Evolutionary conservation across 495 filamentous ascomycete species (phyloP).

Genomic region (Penicillium salamii): DNA sequence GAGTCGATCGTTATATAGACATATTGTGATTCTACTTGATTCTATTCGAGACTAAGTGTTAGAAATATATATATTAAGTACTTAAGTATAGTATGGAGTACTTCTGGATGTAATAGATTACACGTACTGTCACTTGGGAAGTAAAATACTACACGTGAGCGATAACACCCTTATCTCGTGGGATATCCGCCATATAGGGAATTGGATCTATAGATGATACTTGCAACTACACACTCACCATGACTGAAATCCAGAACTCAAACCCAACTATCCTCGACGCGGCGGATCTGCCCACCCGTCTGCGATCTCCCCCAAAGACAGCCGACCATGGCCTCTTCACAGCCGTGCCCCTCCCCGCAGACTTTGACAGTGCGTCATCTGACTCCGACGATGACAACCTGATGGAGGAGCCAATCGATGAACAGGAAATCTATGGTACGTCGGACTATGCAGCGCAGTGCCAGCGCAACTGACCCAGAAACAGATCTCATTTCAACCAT

Average conservation of each 20-base stretch:
- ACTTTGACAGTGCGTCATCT: constrained; percentile 31
- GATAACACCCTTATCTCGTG: too few relatives aligned
- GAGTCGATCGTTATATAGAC: too few relatives aligned
- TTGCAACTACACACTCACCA: too few relatives aligned
- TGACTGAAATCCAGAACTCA: constrained; percentile 70
- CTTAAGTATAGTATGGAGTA: too few relatives aligned
- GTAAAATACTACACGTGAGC: too few relatives aligned
- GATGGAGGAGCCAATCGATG: constrained; percentile 78
- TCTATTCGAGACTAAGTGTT: too few relatives aligned
- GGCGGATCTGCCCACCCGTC: constrained; percentile 85
- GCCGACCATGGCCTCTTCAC: constrained; percentile 41
- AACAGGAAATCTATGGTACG: constrained; percentile 93
- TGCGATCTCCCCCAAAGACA: constrained; percentile 48
- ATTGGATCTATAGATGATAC: too few relatives aligned
- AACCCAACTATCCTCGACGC: constrained; percentile 91
- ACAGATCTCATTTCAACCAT: constrained; percentile 90
- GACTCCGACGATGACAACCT: constrained; percentile 61
- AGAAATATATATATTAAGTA: too few relatives aligned
- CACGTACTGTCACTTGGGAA: too few relatives aligned
- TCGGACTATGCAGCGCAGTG: not conserved
- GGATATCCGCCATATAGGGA: too few relatives aligned
- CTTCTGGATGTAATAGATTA: too few relatives aligned
- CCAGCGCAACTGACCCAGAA: not conserved
- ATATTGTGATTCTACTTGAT: too few relatives aligned
- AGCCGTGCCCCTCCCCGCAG: constrained; percentile 17